Evolutionary conservation across 345 rosid species (phyloP), one percentile per base, ranked within the genome.

Genomic region (Dipteronia dyeriana): DNA sequence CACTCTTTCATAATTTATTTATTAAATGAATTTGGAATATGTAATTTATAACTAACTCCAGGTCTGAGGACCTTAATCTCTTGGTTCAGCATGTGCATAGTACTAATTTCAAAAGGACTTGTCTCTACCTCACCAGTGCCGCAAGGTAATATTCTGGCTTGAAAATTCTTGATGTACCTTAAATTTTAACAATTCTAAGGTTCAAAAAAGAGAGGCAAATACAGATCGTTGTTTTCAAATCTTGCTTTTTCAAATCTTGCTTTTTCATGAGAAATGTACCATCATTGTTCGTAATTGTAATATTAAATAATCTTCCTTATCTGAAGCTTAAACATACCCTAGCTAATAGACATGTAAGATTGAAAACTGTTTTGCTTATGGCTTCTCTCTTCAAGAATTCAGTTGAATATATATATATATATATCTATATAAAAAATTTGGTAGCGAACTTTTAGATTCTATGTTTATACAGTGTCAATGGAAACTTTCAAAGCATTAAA

Each of bases 31-130:
- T 47, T 71, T 64, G 31, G 60, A 60, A 75, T 70, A 45, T 38
- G 5, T 77, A 14, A 9, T 76, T 13, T 54, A 20, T 10, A 29
- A 39, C 68, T 19, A n/a, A 68, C 26, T 73, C 23, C 81, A 91
- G 95, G 99, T 96, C 83, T 97, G n/a, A 94, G 78, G 97, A 94
- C 86, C 98, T 96, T 88, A 91, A 91, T 77, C 90, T 90, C 71
- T 84, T 94, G 78, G 79, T 89, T 85, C 88, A 91, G 83, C 87
- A 91, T 76, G 97, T 94, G 20, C 98, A 96, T 79, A 67, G 71
- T 9, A 80, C 95, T 68, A 96, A 96, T 86, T 96, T 92, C 84
- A 94, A 80, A 89, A 90, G 97, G 84, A 96, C 98, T 9, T 94
- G 99, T 81, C 83, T 90, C n/a, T 96, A 96, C 77, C 97, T 92